Base-by-base conservation (phyloP, 352 stramenopile genomes). In the Thalassiosira gravida region DNA sequence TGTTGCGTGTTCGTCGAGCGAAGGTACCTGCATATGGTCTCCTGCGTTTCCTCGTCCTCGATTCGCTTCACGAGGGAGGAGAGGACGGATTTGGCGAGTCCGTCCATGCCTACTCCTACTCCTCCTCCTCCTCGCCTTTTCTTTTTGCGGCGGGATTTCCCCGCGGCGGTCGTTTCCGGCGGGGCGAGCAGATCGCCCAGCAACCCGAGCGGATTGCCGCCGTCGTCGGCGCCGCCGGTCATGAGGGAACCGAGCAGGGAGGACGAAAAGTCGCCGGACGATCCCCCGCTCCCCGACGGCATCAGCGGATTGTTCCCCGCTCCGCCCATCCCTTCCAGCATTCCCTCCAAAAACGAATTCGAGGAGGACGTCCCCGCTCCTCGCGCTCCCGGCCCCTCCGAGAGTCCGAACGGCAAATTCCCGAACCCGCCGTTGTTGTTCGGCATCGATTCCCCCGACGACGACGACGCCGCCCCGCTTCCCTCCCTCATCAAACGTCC, bases 31-130 rank as follows among this genome's bases (percentile, higher is more conserved):
- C 83, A 92, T 67, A 93, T 92, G 46, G 18, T 74, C 20, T 80
- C 35, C 61, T 91, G 85, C 7, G 87, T 92, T 22, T 64, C 25
- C 53, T 92, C 71, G 24, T 90, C 75, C 25, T 92, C 87, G 3
- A 91, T 75, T 49, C 68, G 46, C 59, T 91, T 91, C 18, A 84
- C 72, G 0, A 91, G 30, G 49, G 74, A 86, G 35, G 66, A 72
- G 6, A 92, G 25, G 9, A 91, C 42, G 18, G 85, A 90, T 78
- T 89, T 87, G 1, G 77, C 85, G 3, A 91, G 64, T 11, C 75
- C 57, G 22, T 82, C 72, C 35, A 74, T 80, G 30, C 64, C 67
- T 29, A 49, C 50, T 56, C 71, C 72, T 24, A n/a, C n/a, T 81
- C 67, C 50, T 72, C 72, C 18, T 32, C 35, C 32, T 65, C 63